Evolutionary conservation across 2,329 filamentous ascomycete genomes (phyloP).

Genomic region (Ophiosphaerella korrae): DNA sequence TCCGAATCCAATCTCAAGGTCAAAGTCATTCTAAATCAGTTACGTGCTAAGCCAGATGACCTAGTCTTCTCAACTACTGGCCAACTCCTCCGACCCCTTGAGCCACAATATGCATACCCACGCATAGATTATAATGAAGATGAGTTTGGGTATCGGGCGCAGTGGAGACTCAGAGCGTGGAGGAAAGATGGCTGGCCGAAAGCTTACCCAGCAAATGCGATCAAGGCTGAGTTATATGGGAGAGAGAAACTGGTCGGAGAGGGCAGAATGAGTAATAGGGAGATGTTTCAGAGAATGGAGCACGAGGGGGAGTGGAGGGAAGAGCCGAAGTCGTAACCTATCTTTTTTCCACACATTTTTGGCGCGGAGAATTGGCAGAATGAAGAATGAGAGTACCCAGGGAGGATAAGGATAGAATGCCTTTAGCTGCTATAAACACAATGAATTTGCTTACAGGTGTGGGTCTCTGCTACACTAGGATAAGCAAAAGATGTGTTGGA

Average conservation of each 20-base stretch:
- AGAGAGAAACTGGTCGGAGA: not conserved
- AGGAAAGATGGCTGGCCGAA: constrained; percentile 22
- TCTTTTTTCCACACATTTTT: no score
- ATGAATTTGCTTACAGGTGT: no score
- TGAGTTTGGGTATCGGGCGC: constrained; percentile 2
- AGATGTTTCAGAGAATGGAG: not conserved
- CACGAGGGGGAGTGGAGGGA: not conserved
- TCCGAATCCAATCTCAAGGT: constrained; percentile 13
- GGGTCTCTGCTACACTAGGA: no score
- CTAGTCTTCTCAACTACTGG: constrained; percentile 4
- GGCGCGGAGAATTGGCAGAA: no score
- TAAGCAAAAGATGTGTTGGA: no score
- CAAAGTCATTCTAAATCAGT: constrained; percentile 9
- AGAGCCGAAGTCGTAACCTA: not conserved
- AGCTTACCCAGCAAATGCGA: constrained; percentile 8
- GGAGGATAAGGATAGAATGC: no score
- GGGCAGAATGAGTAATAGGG: not conserved
- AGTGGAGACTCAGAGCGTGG: constrained; percentile 18
- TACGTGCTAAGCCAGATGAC: constrained; percentile 6
- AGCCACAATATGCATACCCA: constrained; percentile 23
- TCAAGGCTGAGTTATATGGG: constrained; percentile 4
- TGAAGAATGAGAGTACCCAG: no score
- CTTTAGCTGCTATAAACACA: no score
- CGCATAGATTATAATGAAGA: constrained; percentile 9
- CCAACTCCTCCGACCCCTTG: constrained; percentile 10